Evolutionary conservation across 2,329 filamentous ascomycete genomes (phyloP).

Genomic region (Cryoendolithus antarcticus): DNA sequence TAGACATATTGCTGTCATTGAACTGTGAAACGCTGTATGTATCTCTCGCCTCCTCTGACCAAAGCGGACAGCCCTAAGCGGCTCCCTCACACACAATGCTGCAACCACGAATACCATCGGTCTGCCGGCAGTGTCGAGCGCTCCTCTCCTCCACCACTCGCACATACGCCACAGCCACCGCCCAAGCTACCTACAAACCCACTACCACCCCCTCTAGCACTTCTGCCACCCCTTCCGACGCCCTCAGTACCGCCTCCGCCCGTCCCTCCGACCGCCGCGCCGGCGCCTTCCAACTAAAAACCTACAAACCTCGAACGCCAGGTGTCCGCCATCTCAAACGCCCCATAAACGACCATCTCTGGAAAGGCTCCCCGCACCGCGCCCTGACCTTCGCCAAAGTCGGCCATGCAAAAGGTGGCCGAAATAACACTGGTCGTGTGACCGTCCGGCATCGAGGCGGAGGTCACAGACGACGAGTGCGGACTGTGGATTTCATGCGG

Average conservation of each 20-base stretch:
- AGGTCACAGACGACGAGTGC: slow-evolving; percentile 81
- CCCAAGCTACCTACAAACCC: slow-evolving; percentile 18
- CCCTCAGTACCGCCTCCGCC: too few species aligned
- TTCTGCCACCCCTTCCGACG: slow-evolving; percentile 5
- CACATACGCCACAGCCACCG: slow-evolving; percentile 34
- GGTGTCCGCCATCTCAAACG: slow-evolving; percentile 84
- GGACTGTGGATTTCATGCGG: slow-evolving; percentile 80
- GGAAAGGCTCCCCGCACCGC: slow-evolving; percentile 78
- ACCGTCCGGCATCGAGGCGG: slow-evolving; percentile 88
- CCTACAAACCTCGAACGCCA: slow-evolving; percentile 86
- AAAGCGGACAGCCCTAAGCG: too few species aligned
- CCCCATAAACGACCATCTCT: slow-evolving; percentile 91
- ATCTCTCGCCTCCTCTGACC: too few species aligned
- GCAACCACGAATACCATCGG: slow-evolving; percentile 49
- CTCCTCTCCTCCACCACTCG: slow-evolving; percentile 35
- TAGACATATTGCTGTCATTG: too few species aligned
- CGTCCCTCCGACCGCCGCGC: not conserved
- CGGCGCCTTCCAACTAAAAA: slow-evolving; percentile 47
- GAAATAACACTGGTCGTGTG: slow-evolving; percentile 75
- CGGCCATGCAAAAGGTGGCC: slow-evolving; percentile 81
- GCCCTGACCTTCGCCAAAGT: slow-evolving; percentile 84
- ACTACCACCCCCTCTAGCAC: slow-evolving; percentile 15
- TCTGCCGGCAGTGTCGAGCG: slow-evolving; percentile 38
- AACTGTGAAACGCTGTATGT: too few species aligned
- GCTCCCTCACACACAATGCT: slow-evolving; percentile 38